Evolutionary conservation across 148 eudicot species (phyloP), one percentile per base, ranked within the genome.

Genomic region (Suaeda aralocaspica): DNA sequence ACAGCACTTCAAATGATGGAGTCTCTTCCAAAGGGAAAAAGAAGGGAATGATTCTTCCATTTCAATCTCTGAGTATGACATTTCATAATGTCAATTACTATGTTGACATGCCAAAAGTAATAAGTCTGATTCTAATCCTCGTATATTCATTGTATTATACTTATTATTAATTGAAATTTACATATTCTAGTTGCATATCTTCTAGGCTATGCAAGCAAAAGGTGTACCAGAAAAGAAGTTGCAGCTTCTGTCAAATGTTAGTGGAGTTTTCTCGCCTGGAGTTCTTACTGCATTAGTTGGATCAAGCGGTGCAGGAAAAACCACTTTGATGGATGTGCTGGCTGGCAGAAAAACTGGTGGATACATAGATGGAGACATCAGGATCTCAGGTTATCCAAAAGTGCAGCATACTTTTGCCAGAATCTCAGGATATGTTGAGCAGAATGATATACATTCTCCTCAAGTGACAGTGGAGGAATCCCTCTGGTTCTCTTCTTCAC

Each of bases 311-410:
- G 98, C 98, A 9, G 98, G 96, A 45, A 93, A 93, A 84, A 93
- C 98, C 42, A 93, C 98, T 28, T 74, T 93, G 81, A 88, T 93
- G 98, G 98, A 93, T 79, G 96, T 90, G 21, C 87, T 93, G 58
- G 95, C 96, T 69, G 98, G 98, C 34, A 82, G 98, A 59, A 93
- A 93, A 82, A 90, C 98, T 1, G 91, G 95, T 67, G 98, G 98
- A 48, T 85, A 90, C 60, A 87, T 88, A 41, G 92, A 93, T 77
- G 98, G 98, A 69, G 95, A 88, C 61, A 85, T 93, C 59, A 83
- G 78, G 71, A 87, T 93, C 59, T 93, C 98, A 31, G 98, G 98
- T 33, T 79, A 82, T 71, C 90, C 84, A 25, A 93, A 93, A 74
- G 87, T 81, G 62, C 96, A 93, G 49, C 72, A 76, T 12, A 86